phyloP scores from a whole-genome alignment of 2,329 filamentous ascomycete genomes.

The Allantophomopsis cytisporea region DNA sequence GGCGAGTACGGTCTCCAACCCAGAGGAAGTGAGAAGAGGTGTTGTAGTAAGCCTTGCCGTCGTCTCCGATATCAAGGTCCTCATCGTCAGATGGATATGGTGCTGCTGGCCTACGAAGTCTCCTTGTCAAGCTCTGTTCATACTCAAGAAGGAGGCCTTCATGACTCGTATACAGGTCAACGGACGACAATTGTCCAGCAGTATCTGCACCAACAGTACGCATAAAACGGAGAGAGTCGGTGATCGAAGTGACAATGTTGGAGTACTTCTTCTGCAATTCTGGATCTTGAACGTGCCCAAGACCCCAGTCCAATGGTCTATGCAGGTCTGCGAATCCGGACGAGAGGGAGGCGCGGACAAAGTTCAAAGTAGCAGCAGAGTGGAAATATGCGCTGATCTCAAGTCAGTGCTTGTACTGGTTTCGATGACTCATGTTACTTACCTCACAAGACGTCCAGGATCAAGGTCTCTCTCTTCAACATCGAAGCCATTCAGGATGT shows the following conservation, averaged over 20 bases:
- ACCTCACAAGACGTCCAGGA: slow-evolving; percentile 67
- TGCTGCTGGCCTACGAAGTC: slow-evolving; percentile 47
- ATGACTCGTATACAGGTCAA: slow-evolving; percentile 91
- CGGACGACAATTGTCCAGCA: slow-evolving; percentile 71
- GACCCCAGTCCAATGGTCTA: slow-evolving; percentile 84
- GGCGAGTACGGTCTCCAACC: slow-evolving; percentile 93
- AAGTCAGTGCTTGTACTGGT: slow-evolving; percentile 1
- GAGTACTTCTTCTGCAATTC: slow-evolving; percentile 77
- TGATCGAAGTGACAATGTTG: slow-evolving; percentile 71
- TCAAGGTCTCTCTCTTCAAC: slow-evolving; percentile 67
- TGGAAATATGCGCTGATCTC: slow-evolving; percentile 71
- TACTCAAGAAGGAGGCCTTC: slow-evolving; percentile 92
- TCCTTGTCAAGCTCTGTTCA: slow-evolving; percentile 74
- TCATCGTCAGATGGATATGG: slow-evolving; percentile 11
- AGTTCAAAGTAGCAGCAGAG: slow-evolving; percentile 89
- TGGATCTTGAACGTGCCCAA: slow-evolving; percentile 81
- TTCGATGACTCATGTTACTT: slow-evolving; percentile 11
- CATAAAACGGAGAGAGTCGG: slow-evolving; percentile 88
- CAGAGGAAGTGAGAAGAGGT: slow-evolving; percentile 95
- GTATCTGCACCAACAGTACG: slow-evolving; percentile 83
- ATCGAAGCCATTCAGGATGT: slow-evolving; percentile 86
- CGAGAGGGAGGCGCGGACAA: slow-evolving; percentile 68
- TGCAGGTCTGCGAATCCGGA: slow-evolving; percentile 91
- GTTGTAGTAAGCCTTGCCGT: slow-evolving; percentile 60
- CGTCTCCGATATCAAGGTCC: slow-evolving; percentile 8